phyloP scores from a whole-genome alignment of 2,329 filamentous ascomycete genomes.

The Pseudofabraea citricarpa region DNA sequence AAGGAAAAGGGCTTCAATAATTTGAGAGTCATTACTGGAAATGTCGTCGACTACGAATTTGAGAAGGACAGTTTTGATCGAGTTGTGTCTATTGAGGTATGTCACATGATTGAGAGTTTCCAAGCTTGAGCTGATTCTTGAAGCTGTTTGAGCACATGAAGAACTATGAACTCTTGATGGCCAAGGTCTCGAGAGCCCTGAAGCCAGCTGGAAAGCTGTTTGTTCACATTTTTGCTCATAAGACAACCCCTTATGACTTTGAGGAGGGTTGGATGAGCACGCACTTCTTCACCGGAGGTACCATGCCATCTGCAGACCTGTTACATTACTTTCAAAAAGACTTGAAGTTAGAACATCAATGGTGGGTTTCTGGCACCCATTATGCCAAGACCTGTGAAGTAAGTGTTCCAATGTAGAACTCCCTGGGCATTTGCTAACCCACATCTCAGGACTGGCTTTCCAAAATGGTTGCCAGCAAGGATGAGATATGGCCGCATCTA shows the following conservation, averaged over 20 bases:
- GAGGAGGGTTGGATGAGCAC: constrained; percentile 71
- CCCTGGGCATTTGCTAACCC: constrained; percentile 1
- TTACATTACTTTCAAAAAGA: constrained; percentile 63
- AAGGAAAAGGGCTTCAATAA: constrained; percentile 52
- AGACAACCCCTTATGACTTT: constrained; percentile 63
- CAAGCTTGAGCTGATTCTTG: neutral
- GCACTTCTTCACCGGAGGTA: constrained; percentile 69
- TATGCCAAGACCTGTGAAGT: constrained; percentile 68
- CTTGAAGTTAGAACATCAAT: constrained; percentile 55
- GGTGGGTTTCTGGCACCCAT: constrained; percentile 66
- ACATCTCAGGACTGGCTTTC: constrained; percentile 55
- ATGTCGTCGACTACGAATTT: constrained; percentile 64
- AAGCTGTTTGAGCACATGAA: constrained; percentile 75
- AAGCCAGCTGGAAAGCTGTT: constrained; percentile 63
- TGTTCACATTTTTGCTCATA: constrained; percentile 64
- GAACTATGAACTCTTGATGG: constrained; percentile 64
- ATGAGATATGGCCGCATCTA: constrained; percentile 58
- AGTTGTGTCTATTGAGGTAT: constrained; percentile 58
- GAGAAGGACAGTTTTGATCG: constrained; percentile 53
- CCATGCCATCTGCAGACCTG: constrained; percentile 65
- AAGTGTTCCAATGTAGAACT: constrained; percentile 16
- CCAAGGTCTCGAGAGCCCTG: constrained; percentile 54
- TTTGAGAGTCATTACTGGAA: constrained; percentile 58
- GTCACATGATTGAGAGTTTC: constrained; percentile 7
- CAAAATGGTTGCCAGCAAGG: constrained; percentile 54